Evolutionary conservation across 441 rosid species (phyloP).

Genomic region (Pelargonium australe): DNA sequence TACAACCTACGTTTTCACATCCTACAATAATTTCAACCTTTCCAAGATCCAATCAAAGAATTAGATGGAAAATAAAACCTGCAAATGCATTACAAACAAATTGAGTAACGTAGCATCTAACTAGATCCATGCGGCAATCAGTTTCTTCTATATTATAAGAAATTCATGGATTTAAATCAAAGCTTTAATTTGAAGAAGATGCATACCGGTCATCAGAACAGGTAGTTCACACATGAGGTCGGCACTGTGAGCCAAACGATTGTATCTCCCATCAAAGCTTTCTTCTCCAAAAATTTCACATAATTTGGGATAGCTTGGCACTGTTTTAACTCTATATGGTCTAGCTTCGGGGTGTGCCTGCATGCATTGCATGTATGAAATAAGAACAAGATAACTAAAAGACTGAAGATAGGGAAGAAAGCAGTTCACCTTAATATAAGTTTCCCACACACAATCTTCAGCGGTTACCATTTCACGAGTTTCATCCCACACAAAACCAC

Average conservation of each 20-base stretch:
- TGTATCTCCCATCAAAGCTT: conserved; percentile 55
- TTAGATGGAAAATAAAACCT: too few species aligned
- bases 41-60: too few species aligned
- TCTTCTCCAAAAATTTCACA: conserved; percentile 67
- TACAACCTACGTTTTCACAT: too few species aligned
- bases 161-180: neutral
- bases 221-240: conserved; percentile 34
- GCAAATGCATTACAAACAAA: neutral
- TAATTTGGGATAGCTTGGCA: conserved; percentile 69
- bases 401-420: conserved; percentile 11
- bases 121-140: neutral
- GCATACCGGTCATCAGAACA: conserved; percentile 46
- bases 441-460: conserved; percentile 65
- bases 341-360: conserved; percentile 90
- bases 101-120: neutral
- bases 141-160: neutral
- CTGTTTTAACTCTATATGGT: conserved; percentile 75
- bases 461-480: conserved; percentile 71
- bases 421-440: conserved; percentile 52
- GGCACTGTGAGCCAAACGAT: conserved; percentile 50
- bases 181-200: conserved; percentile 11
- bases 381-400: conserved; percentile 13
- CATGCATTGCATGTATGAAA: conserved; percentile 24
- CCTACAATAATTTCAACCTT: too few species aligned
- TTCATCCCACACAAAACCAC: conserved; percentile 81